Percentiles rank a stretch among this genome's conserved stretches.
These are phyloP conservation scores for Luffa aegyptiaca DNA, from an alignment of 306 rosid genomes.

Conservation along the genomic window DNA sequence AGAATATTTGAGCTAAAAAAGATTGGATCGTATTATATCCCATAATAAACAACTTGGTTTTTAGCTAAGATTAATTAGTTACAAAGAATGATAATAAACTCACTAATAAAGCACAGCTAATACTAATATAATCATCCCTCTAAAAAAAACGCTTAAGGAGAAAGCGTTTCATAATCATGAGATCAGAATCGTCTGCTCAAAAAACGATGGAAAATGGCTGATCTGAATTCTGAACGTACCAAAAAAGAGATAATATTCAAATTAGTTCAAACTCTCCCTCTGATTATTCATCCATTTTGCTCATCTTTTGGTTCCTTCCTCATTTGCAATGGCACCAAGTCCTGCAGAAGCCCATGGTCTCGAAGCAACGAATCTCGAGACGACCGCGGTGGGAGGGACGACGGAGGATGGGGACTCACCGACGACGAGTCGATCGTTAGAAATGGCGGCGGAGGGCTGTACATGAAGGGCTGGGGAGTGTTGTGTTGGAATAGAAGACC, in stretches of 20 bases:
- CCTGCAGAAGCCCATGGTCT: conserved; percentile 82
- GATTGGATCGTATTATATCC: not conserved
- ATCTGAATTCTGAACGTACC: not conserved
- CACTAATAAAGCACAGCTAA: not conserved
- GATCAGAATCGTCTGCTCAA: not conserved
- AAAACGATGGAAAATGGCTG: not conserved
- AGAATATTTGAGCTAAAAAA: not conserved
- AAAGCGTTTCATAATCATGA: not conserved
- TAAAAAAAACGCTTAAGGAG: not conserved
- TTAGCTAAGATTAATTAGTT: not conserved
- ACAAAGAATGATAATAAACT: not conserved
- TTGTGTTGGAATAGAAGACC: conserved; percentile 1
- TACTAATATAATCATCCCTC: not conserved
- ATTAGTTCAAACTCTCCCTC: not conserved
- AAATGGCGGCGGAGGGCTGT: conserved; percentile 22
- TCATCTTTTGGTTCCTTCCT: conserved; percentile 25
- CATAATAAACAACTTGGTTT: not conserved
- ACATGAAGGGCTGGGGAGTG: conserved; percentile 20
- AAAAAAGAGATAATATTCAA: not conserved
- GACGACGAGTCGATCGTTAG: conserved; percentile 14
- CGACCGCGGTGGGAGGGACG: conserved; percentile 4
- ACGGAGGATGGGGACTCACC: not conserved
- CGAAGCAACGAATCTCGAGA: conserved; percentile 16
- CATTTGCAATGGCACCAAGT: conserved; percentile 56
- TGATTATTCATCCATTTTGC: not conserved